Conservation (phyloP, 495 filamentous ascomycete genomes). For the Hypoxylon subgilvum region DNA sequence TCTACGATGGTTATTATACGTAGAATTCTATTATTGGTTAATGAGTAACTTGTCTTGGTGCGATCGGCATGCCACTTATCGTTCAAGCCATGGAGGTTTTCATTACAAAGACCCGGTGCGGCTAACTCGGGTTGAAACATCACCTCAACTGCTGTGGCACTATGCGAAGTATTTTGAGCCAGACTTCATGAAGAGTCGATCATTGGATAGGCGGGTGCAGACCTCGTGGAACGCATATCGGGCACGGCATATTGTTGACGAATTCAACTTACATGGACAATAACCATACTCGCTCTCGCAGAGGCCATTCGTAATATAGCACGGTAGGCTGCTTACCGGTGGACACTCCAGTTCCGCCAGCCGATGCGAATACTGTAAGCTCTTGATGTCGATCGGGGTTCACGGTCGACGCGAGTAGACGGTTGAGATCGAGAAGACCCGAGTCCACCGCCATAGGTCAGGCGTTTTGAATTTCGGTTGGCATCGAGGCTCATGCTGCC, state of each 20-base stretch:
- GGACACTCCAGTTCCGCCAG: slow-evolving; percentile 2
- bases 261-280: background rate
- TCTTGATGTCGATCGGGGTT: slow-evolving; percentile 24
- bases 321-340: slow-evolving; percentile 15
- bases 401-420: slow-evolving; percentile 4
- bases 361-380: slow-evolving; percentile 10
- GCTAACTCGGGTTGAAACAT: background rate
- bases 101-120: slow-evolving; percentile 3
- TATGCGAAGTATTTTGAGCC: background rate
- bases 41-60: background rate
- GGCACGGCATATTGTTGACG: slow-evolving; percentile 4
- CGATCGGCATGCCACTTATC: slow-evolving; percentile 8
- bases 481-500: no score
- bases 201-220: background rate
- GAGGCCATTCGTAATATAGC: slow-evolving; percentile 9
- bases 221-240: slow-evolving; percentile 12
- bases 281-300: background rate
- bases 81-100: slow-evolving; percentile 4
- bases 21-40: slow-evolving; percentile 1
- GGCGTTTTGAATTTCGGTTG: no score
- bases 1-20: slow-evolving; percentile 6
- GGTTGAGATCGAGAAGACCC: no score
- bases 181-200: background rate
- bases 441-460: no score
- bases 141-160: slow-evolving; percentile 5